phyloP scores from a whole-genome alignment of 768 basidiomycete species.

The Leccinum subgranulosum region DNA sequence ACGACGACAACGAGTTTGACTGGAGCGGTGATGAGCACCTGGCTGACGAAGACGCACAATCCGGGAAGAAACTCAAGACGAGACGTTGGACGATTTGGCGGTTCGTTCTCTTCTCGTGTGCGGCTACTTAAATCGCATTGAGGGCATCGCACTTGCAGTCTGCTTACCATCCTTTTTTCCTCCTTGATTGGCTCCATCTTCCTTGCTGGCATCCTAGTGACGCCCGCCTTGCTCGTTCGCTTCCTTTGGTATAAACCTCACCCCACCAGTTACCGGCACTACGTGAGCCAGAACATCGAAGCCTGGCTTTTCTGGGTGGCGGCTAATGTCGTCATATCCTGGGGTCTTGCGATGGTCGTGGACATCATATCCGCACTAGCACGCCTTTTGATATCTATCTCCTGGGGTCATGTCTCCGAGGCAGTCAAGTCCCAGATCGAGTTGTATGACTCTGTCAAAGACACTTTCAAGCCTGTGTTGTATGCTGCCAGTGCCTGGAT shows the following conservation, averaged over 20 bases:
- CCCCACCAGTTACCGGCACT: slow-evolving; percentile 52
- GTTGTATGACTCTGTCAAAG: slow-evolving; percentile 67
- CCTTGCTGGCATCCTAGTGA: slow-evolving; percentile 57
- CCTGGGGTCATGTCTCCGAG: slow-evolving; percentile 79
- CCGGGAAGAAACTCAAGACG: slow-evolving; percentile 46
- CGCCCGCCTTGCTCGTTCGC: slow-evolving; percentile 61
- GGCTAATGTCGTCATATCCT: slow-evolving; percentile 72
- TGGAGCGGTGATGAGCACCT: slow-evolving; percentile 81
- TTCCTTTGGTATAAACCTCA: slow-evolving; percentile 69
- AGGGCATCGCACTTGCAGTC: slow-evolving; percentile 33
- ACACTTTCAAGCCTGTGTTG: slow-evolving; percentile 65
- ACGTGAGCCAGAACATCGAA: slow-evolving; percentile 61
- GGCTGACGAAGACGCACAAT: slow-evolving; percentile 65
- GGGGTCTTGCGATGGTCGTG: slow-evolving; percentile 72
- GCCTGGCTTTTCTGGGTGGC: slow-evolving; percentile 85
- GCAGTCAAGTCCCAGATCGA: slow-evolving; percentile 62
- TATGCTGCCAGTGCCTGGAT: slow-evolving; percentile 70
- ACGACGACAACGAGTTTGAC: slow-evolving; percentile 57
- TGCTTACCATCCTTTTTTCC: slow-evolving; percentile 62
- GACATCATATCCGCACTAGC: slow-evolving; percentile 61
- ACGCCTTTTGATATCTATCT: slow-evolving; percentile 49
- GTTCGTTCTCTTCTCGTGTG: slow-evolving; percentile 35
- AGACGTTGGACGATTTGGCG: slow-evolving; percentile 52
- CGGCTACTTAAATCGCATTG: neutral
- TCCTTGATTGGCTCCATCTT: slow-evolving; percentile 71